These are phyloP conservation scores for Lycium ferocissimum DNA, from an alignment of 257 asterid species.

Conservation along the genomic window DNA sequence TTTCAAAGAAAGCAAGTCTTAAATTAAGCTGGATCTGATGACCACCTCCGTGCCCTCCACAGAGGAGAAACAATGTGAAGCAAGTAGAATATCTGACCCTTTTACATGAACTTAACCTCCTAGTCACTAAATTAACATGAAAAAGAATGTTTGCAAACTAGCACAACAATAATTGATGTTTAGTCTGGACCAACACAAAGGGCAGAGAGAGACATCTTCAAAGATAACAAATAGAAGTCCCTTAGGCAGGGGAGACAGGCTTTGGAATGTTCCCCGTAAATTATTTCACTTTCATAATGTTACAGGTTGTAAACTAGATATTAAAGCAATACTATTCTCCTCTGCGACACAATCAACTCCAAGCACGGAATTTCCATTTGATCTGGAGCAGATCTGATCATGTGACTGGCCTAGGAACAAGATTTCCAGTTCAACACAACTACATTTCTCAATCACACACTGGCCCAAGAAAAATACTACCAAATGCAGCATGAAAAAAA, in stretches of 20 bases:
- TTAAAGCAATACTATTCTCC: background rate
- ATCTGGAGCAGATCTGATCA: slow-evolving; percentile 16
- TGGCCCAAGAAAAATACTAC: background rate
- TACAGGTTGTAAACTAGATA: slow-evolving; percentile 3
- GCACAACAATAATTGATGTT: background rate
- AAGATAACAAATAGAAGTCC: background rate
- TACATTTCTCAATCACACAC: background rate
- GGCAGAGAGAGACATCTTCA: background rate
- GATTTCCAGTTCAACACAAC: slow-evolving; percentile 15
- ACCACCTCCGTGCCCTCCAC: background rate
- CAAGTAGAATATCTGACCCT: background rate
- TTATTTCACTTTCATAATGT: background rate
- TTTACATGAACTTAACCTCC: background rate
- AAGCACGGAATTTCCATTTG: background rate
- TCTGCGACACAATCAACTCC: slow-evolving; percentile 12
- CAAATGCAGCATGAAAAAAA: slow-evolving; percentile 13
- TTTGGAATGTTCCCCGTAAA: background rate
- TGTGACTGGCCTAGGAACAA: slow-evolving; percentile 14
- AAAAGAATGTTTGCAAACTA: slow-evolving; percentile 18
- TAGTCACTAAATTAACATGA: background rate
- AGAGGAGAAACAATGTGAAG: background rate
- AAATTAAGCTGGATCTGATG: slow-evolving; percentile 1
- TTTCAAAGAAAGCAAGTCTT: background rate
- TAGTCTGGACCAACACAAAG: background rate
- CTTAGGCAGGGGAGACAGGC: background rate